These are phyloP conservation scores for Plenodomus lindquistii DNA, from an alignment of 2,329 filamentous ascomycete genomes.

Conservation along the genomic window DNA sequence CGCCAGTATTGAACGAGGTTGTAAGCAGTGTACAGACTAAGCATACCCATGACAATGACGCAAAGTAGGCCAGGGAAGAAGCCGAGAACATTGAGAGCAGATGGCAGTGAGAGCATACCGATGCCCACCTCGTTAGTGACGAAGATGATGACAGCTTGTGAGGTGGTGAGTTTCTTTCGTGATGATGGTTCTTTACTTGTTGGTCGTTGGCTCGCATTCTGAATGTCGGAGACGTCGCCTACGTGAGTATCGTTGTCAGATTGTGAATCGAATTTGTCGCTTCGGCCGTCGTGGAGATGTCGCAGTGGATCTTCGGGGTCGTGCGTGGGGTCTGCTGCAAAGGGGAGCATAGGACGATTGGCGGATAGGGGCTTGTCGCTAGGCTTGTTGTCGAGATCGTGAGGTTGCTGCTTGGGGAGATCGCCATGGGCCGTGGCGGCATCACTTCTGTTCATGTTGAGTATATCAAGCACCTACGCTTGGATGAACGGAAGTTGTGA, in stretches of 20 bases:
- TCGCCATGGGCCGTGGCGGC: conserved; percentile 13
- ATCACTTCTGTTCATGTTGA: conserved; percentile 21
- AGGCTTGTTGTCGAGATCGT: conserved; percentile 14
- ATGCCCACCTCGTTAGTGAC: conserved; percentile 37
- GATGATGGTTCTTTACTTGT: conserved; percentile 4
- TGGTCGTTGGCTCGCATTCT: conserved; percentile 23
- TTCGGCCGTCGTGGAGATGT: conserved; percentile 7
- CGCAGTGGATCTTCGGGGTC: conserved; percentile 20
- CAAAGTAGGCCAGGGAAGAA: conserved; percentile 32
- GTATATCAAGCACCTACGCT: conserved; percentile 13
- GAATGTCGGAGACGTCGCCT: conserved; percentile 28
- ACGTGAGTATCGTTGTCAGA: conserved; percentile 25
- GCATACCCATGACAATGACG: conserved; percentile 28
- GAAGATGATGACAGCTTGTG: conserved; percentile 36
- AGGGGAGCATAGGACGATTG: conserved; percentile 23
- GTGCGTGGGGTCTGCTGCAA: conserved; percentile 26
- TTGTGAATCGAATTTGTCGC: conserved; percentile 20
- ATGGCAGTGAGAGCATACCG: conserved; percentile 32
- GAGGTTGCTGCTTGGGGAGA: conserved; percentile 15
- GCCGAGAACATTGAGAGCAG: conserved; percentile 28
- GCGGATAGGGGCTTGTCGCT: conserved; percentile 16
- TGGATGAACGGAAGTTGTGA: conserved; percentile 3
- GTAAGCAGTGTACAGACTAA: conserved; percentile 35
- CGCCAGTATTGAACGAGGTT: conserved; percentile 37
- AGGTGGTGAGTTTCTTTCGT: conserved; percentile 27